Conservation (phyloP, 371 early-diverging fungal species). For the Paraphysoderma sedebokerense region DNA sequence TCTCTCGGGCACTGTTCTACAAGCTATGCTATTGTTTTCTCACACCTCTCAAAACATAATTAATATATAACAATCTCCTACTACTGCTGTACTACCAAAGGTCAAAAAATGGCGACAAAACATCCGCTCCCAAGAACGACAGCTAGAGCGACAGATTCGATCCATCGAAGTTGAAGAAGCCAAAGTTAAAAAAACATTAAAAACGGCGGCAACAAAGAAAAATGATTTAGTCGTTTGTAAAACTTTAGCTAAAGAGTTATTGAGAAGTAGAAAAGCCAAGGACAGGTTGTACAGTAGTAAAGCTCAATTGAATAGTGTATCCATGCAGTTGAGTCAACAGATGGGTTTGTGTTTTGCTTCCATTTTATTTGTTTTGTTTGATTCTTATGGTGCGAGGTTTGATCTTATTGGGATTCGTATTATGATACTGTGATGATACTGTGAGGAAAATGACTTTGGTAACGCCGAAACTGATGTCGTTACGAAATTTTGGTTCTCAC, state of each 20-base stretch:
- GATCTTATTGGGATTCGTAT: neutral
- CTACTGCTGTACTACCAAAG: too few relatives aligned
- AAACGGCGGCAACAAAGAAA: conserved; percentile 74
- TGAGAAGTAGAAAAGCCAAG: conserved; percentile 58
- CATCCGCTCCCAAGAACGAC: conserved; percentile 70
- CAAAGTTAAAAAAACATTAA: conserved; percentile 60
- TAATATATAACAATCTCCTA: too few relatives aligned
- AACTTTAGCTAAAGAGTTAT: conserved; percentile 67
- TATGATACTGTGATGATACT: neutral
- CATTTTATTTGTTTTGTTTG: neutral
- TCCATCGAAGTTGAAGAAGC: conserved; percentile 62
- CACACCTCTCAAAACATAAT: too few relatives aligned
- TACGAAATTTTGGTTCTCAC: neutral
- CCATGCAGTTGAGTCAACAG: conserved; percentile 80
- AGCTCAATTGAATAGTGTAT: conserved; percentile 80
- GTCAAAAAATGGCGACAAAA: conserved; percentile 79
- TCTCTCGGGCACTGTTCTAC: too few relatives aligned
- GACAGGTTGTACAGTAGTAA: conserved; percentile 68
- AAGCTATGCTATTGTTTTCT: too few relatives aligned
- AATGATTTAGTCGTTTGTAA: conserved; percentile 59
- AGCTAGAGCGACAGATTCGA: conserved; percentile 66
- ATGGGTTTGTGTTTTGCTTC: conserved; percentile 39
- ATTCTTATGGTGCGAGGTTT: too few relatives aligned
- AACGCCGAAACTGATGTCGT: neutral
- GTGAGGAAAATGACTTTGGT: neutral